Percentiles rank a stretch among this genome's conserved stretches.
These are phyloP conservation scores for Fibroporia radiculosa DNA, from an alignment of 768 basidiomycete species.

Conservation along the genomic window DNA sequence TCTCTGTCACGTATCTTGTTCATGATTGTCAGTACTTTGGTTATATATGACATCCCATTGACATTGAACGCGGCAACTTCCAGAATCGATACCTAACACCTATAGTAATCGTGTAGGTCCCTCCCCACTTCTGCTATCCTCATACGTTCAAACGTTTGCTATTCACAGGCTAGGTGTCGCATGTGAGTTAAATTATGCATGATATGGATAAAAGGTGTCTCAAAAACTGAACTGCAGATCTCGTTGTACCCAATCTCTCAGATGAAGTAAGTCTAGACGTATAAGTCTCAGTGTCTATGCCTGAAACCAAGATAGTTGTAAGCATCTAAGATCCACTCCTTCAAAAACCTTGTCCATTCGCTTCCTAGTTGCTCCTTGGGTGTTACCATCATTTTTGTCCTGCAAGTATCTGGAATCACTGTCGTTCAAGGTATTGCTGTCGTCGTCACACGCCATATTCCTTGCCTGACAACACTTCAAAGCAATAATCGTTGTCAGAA, in stretches of 20 bases:
- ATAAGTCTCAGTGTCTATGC: neutral
- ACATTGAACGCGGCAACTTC: neutral
- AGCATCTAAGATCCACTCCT: neutral
- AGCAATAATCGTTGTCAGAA: conserved; percentile 16
- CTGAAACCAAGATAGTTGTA: neutral
- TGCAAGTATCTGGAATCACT: conserved; percentile 5
- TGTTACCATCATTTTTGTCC: conserved; percentile 4
- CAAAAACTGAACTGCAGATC: neutral
- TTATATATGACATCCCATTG: too few relatives aligned
- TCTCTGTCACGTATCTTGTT: conserved; percentile 11
- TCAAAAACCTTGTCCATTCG: neutral
- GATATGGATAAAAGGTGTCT: neutral
- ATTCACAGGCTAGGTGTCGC: neutral
- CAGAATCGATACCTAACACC: conserved; percentile 16
- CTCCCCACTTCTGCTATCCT: neutral
- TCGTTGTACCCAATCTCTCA: neutral
- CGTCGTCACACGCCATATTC: too few relatives aligned
- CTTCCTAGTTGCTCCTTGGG: neutral
- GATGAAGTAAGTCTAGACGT: neutral
- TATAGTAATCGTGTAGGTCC: conserved; percentile 5
- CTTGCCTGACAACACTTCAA: neutral
- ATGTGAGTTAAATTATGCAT: neutral
- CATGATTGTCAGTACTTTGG: conserved; percentile 7
- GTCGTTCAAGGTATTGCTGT: conserved; percentile 9
- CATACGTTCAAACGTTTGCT: neutral